phyloP scores from a whole-genome alignment of 2,329 filamentous ascomycete species.

The Scytalidium sp. region DNA sequence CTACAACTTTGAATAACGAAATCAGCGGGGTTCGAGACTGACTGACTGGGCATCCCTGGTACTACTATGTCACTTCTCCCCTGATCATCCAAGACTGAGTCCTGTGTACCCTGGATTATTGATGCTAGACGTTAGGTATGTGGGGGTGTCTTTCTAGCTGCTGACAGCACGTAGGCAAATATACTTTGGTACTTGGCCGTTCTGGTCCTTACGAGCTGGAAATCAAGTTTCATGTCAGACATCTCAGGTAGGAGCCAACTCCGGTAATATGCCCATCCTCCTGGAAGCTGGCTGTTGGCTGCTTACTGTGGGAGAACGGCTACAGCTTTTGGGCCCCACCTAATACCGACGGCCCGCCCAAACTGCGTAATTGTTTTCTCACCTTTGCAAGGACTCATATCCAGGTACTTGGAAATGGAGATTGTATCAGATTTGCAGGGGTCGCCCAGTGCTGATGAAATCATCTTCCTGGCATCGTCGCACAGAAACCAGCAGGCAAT shows the following conservation, averaged over 20 bases:
- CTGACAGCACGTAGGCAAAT: neutral
- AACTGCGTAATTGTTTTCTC: neutral
- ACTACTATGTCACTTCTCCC: too few species aligned
- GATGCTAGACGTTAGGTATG: too few species aligned
- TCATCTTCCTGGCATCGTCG: neutral
- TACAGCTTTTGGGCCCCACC: neutral
- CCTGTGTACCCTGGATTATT: too few species aligned
- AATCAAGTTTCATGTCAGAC: neutral
- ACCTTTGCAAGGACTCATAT: too few species aligned
- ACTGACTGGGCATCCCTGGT: too few species aligned
- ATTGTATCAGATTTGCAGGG: neutral
- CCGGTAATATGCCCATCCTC: neutral
- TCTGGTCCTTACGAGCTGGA: neutral
- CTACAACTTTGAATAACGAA: too few species aligned
- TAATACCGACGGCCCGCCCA: neutral
- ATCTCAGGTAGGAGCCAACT: neutral
- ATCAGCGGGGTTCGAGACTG: too few species aligned
- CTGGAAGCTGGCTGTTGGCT: neutral
- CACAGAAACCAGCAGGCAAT: neutral
- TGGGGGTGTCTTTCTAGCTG: neutral
- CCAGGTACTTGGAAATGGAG: neutral
- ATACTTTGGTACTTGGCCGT: neutral
- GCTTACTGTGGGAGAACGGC: neutral
- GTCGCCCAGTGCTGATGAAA: neutral
- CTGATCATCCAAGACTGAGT: too few species aligned